Evolutionary conservation across 2,329 filamentous ascomycete genomes (phyloP).

Genomic region (Kalaharituber pfeilii): DNA sequence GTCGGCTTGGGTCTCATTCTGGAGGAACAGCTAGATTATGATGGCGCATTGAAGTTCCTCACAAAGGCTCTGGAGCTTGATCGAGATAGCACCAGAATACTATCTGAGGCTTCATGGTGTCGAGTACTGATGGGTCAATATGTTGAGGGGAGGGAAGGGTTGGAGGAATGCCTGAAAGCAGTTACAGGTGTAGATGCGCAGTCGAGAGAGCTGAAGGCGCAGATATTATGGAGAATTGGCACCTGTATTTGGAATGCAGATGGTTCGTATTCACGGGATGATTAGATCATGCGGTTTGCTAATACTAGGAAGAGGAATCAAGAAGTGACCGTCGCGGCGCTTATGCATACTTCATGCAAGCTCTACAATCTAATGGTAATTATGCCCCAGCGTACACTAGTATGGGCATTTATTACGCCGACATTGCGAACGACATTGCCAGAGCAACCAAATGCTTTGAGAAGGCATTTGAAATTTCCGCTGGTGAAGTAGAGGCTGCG

Average conservation of each 20-base stretch:
- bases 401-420: conserved; percentile 75
- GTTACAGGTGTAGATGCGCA: conserved; percentile 45
- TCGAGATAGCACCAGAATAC: conserved; percentile 55
- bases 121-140: conserved; percentile 68
- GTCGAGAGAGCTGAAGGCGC: conserved; percentile 56
- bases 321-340: conserved; percentile 64
- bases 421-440: conserved; percentile 75
- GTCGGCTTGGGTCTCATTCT: conserved; percentile 83
- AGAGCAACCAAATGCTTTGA: conserved; percentile 85
- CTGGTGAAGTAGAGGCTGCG: conserved; percentile 70
- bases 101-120: conserved; percentile 81
- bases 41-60: conserved; percentile 64
- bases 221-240: conserved; percentile 63
- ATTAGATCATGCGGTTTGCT: not conserved
- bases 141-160: conserved; percentile 45
- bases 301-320: conserved; percentile 11
- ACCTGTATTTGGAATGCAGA: conserved; percentile 21
- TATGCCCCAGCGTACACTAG: conserved; percentile 83
- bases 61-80: conserved; percentile 58
- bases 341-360: conserved; percentile 65
- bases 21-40: conserved; percentile 81
- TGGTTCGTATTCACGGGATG: conserved; percentile 6
- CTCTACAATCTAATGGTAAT: conserved; percentile 71
- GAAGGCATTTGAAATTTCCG: conserved; percentile 83
- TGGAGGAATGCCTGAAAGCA: conserved; percentile 50